Base-by-base conservation (phyloP, 1,139 yeast genomes). In the Scheffersomyces stambukii region DNA sequence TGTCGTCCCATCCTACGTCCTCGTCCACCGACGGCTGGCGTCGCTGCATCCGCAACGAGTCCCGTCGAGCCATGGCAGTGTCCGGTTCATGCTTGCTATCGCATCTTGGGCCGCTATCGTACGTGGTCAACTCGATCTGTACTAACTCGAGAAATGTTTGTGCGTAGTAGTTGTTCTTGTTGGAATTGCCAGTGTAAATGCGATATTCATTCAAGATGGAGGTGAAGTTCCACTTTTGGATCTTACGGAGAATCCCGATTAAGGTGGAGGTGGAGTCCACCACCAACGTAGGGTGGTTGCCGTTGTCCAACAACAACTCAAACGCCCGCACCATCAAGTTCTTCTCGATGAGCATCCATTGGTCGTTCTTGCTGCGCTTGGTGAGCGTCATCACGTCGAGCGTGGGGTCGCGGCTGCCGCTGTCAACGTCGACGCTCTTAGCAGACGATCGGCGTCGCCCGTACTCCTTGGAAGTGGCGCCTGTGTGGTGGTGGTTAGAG, bases 141-240 rank as follows among this genome's bases (percentile, higher is more conserved):
- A 84, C 60, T 40, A 86, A 56, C 46, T 89, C 97, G 27, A 89
- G 56, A 45, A 82, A 86, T 8, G 81, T 81, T 47, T 89, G 96
- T 4, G 91, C 88, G 48, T 72, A 75, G 50, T 86, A 88, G 43
- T 78, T 84, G 41, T 52, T 60, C 17, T 81, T 66, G 43, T 83
- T 80, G 19, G 88, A 83, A 33, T 54, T 54, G 1, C 71, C 70
- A 2, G 86, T 70, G 53, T 77, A 84, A 6, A 83, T 70, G 28
- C 95, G 64, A 56, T 85, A 91, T 52, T 91, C 97, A 41, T 81
- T 82, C 17, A 88, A 73, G 7, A 89, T 77, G 14, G 93, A 78
- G 20, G 88, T 78, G 49, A 83, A 82, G 42, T 79, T 81, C 97
- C 96, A 89, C 54, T 82, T 82, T 54, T 85, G 94, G 20, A 88